Conservation (phyloP, 2,329 filamentous ascomycete species). For the Phialocephala subalpina region DNA sequence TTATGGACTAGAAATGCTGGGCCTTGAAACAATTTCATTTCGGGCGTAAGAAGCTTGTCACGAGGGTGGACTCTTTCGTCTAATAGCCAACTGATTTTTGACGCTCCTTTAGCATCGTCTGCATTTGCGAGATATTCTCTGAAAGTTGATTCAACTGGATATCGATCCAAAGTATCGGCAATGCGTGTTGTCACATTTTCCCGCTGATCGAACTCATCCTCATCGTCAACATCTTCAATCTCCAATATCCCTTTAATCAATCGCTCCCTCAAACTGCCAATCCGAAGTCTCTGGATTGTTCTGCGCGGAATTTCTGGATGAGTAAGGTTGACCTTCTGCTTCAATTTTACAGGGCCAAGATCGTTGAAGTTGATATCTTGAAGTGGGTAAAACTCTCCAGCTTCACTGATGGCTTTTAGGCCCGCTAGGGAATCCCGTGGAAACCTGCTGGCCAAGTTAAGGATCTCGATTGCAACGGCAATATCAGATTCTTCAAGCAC, state of each 20-base stretch:
- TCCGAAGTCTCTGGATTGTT: constrained; percentile 27
- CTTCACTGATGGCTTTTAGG: constrained; percentile 35
- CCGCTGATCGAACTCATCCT: constrained; percentile 41
- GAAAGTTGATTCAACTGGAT: constrained; percentile 44
- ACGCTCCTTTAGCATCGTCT: constrained; percentile 42
- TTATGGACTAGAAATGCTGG: constrained; percentile 45
- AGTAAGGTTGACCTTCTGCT: constrained; percentile 28
- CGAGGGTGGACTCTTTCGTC: constrained; percentile 38
- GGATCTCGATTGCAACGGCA: constrained; percentile 37
- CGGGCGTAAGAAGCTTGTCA: constrained; percentile 12
- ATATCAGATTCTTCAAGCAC: constrained; percentile 33
- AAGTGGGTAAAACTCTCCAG: constrained; percentile 28
- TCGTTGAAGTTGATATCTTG: constrained; percentile 36
- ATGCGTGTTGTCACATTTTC: constrained; percentile 39
- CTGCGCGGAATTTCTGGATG: constrained; percentile 34
- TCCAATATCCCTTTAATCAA: constrained; percentile 34
- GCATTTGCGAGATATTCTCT: constrained; percentile 48
- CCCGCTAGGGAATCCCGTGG: constrained; percentile 16
- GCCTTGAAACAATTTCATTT: constrained; percentile 41
- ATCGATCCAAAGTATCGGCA: constrained; percentile 44
- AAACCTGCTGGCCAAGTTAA: constrained; percentile 32
- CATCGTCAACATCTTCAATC: constrained; percentile 37
- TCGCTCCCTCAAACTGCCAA: constrained; percentile 33
- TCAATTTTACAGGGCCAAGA: constrained; percentile 13
- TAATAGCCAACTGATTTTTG: constrained; percentile 43